Evolutionary conservation across 345 rosid species (phyloP).

Genomic region (Streptanthus diversifolius): DNA sequence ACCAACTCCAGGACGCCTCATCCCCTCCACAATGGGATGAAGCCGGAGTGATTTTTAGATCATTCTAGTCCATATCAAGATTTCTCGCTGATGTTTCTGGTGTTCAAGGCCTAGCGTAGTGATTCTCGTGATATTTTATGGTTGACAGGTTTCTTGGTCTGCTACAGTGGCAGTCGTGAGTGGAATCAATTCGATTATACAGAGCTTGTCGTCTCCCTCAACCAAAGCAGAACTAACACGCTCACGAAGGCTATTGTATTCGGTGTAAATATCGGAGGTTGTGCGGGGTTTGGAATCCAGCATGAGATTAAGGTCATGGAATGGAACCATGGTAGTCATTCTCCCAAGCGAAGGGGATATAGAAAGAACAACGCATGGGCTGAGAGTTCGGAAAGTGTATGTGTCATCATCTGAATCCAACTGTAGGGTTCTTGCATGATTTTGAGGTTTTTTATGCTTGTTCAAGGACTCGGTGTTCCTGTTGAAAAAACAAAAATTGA

Average conservation of each 20-base stretch:
- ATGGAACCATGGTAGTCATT: conserved; percentile 55
- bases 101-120: conserved; percentile 42
- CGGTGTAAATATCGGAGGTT: conserved; percentile 40
- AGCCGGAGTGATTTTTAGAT: conserved; percentile 64
- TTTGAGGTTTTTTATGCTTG: neutral
- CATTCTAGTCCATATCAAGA: conserved; percentile 59
- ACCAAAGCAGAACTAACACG: conserved; percentile 50
- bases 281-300: conserved; percentile 26
- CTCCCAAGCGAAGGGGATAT: neutral
- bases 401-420: too few relatives aligned
- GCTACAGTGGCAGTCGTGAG: conserved; percentile 44
- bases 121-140: conserved; percentile 59
- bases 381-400: too few relatives aligned
- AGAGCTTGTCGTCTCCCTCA: neutral
- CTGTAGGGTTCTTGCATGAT: neutral
- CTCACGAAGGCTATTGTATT: conserved; percentile 50
- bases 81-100: conserved; percentile 42
- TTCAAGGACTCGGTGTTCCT: too few relatives aligned
- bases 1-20: conserved; percentile 26
- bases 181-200: neutral
- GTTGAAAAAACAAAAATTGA: neutral
- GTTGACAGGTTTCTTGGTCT: conserved; percentile 4
- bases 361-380: too few relatives aligned
- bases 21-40: conserved; percentile 40
- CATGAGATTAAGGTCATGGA: conserved; percentile 60